phyloP scores from a whole-genome alignment of 2,329 filamentous ascomycete species.

The Fusarium euwallaceae region DNA sequence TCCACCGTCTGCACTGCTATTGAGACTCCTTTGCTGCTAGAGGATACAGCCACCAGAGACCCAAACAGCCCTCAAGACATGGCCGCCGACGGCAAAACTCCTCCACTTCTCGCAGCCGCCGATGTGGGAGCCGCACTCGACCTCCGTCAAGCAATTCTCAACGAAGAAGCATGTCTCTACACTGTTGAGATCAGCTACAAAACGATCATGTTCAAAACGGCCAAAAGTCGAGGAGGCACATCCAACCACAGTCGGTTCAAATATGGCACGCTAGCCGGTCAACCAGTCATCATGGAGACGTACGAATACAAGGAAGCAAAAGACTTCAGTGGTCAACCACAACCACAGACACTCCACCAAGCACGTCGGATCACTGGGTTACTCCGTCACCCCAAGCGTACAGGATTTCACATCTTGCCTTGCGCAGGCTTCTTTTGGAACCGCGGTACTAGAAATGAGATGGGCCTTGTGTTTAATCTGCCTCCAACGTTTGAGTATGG shows the following conservation, averaged over 20 bases:
- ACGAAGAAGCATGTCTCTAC: neutral
- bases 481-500: neutral
- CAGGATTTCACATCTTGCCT: neutral
- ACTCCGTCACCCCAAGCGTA: neutral
- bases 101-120: neutral
- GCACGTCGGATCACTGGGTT: neutral
- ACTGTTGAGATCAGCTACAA: neutral
- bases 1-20: neutral
- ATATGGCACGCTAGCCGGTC: neutral
- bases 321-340: neutral
- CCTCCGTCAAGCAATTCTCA: neutral
- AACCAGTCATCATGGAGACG: neutral
- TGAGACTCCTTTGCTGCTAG: neutral
- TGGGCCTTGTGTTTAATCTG: neutral
- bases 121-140: neutral
- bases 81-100: no score
- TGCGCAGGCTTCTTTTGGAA: neutral
- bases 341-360: neutral
- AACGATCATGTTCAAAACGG: neutral
- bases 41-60: neutral
- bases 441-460: neutral
- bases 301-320: neutral
- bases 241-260: neutral
- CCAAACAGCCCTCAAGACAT: neutral
- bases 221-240: neutral